Evolutionary conservation across 2,329 filamentous ascomycete genomes (phyloP), one percentile per base, ranked within the genome.

Genomic region (Nemania abortiva): DNA sequence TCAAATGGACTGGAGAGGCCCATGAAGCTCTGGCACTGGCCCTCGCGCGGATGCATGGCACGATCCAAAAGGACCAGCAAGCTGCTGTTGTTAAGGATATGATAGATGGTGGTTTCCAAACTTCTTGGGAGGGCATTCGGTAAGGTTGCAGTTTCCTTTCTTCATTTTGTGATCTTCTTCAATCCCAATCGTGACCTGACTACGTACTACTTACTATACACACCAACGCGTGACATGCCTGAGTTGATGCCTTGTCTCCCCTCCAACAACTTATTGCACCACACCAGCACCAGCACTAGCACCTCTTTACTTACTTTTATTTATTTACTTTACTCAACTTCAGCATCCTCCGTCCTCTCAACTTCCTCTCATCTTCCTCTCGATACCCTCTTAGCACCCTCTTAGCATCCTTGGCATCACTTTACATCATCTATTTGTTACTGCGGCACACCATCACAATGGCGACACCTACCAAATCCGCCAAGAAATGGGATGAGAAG

Each of bases 401-500:
- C 31, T 34, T 34, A 9, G n/a, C n/a, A n/a, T n/a, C n/a, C 31
- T 5, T 9, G 31, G 31, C 27, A 49, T 37, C 37, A 18, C 29
- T 18, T 47, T 45, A 45, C 42, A n/a, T 24, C 18, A 27, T 1
- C 47, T 9, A 18, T 45, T 34, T n/a, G n/a, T n/a, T n/a, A n/a
- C n/a, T n/a, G n/a, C n/a, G n/a, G n/a, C n/a, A n/a, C n/a, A 49
- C 37, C 24, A 31, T 13, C 39, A 71, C 49, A 13, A 74, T 73
- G 67, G 18, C 69, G 5, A 20, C 55, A 1, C 18, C 50, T 31
- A n/a, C 39, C 13, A 72, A 59, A 34, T n/a, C 39, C 5, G 34
- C 13, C 56, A 72, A 70, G 50, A 70, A 63, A 52, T 74, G 73
- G 73, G 72, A 74, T 67, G 68, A 72, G 10, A n/a, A 39, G 18